Evolutionary conservation across 2,329 filamentous ascomycete genomes (phyloP).

Genomic region (Myriosclerotinia scirpicola): DNA sequence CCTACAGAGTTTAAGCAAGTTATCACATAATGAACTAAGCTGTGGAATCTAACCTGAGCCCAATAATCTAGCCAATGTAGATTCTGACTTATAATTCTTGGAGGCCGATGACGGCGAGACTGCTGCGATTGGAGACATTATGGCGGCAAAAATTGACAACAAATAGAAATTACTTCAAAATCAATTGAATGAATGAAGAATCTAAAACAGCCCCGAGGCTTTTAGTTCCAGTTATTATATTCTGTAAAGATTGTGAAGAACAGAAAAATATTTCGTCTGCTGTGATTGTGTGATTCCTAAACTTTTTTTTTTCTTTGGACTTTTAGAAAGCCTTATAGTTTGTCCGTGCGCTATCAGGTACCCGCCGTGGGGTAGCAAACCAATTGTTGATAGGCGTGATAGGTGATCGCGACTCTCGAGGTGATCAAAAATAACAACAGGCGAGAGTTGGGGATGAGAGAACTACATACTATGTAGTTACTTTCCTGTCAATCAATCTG

Average conservation of each 20-base stretch:
- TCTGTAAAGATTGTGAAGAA: constrained; percentile 12
- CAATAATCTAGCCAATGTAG: constrained; percentile 79
- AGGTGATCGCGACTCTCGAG: too few relatives aligned
- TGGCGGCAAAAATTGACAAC: constrained; percentile 22
- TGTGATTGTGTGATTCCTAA: constrained; percentile 6
- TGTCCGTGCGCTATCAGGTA: constrained; percentile 19
- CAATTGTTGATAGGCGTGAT: not conserved
- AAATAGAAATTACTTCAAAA: constrained; percentile 15
- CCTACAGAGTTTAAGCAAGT: constrained; percentile 52
- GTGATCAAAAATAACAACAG: not conserved
- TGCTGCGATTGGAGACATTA: constrained; percentile 43
- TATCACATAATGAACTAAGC: constrained; percentile 6
- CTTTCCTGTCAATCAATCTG: too few relatives aligned
- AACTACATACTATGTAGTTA: too few relatives aligned
- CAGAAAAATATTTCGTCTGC: constrained; percentile 19
- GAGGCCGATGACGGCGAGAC: constrained; percentile 29
- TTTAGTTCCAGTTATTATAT: constrained; percentile 1
- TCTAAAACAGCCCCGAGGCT: not conserved
- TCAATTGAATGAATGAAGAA: constrained; percentile 23
- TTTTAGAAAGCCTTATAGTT: constrained; percentile 6
- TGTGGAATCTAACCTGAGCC: constrained; percentile 71
- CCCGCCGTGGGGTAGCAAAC: not conserved
- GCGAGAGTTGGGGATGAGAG: too few relatives aligned
- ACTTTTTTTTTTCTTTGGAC: constrained; percentile 21
- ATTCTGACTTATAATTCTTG: constrained; percentile 77